These are phyloP conservation scores for Hansfordia pulvinata DNA, from an alignment of 2,329 filamentous ascomycete genomes.

Conservation along the genomic window DNA sequence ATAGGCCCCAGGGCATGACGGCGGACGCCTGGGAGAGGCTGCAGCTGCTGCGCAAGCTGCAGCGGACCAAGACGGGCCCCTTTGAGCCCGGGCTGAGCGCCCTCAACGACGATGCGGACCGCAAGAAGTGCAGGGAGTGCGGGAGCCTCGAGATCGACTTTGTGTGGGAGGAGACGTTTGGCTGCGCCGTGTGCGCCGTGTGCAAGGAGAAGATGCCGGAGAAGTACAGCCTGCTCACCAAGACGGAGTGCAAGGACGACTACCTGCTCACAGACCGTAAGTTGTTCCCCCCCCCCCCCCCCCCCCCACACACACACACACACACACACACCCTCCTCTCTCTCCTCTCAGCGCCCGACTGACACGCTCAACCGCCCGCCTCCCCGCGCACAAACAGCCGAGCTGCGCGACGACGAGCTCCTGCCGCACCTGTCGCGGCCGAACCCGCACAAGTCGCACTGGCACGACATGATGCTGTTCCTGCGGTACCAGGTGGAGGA, in stretches of 20 bases:
- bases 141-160: conserved; percentile 78
- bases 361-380: conserved; percentile 1
- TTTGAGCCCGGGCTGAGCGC: conserved; percentile 84
- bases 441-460: conserved; percentile 90
- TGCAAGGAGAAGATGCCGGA: conserved; percentile 89
- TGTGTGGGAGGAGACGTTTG: conserved; percentile 82
- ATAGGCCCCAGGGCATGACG: conserved; percentile 83
- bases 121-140: conserved; percentile 76
- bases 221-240: conserved; percentile 89
- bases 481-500: conserved; percentile 88
- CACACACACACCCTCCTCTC: not conserved
- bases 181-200: conserved; percentile 56
- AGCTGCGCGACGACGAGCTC: conserved; percentile 77
- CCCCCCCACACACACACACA: not conserved
- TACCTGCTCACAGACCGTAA: conserved; percentile 85
- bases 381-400: conserved; percentile 37
- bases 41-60: conserved; percentile 59
- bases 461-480: conserved; percentile 99
- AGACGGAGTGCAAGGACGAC: conserved; percentile 91
- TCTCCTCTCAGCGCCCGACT: conserved; percentile 1
- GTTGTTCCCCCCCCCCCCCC: conserved; percentile 17
- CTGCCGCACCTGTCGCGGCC: conserved; percentile 79
- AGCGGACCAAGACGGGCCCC: conserved; percentile 61
- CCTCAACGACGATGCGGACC: conserved; percentile 44
- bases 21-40: conserved; percentile 81